phyloP scores from a whole-genome alignment of 305 asterid species.

The Fraxinus latifolia region DNA sequence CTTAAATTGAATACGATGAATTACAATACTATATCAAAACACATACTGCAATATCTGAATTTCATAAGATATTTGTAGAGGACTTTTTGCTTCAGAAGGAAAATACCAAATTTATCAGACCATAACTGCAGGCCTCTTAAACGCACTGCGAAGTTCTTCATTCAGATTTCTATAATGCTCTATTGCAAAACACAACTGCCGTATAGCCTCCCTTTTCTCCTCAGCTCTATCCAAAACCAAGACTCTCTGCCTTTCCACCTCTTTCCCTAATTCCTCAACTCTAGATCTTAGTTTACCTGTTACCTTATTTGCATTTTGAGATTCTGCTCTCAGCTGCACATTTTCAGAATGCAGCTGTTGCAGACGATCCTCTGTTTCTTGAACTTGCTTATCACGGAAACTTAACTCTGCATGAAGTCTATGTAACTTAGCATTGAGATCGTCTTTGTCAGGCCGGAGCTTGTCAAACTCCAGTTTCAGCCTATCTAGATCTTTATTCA shows the following conservation, averaged over 20 bases:
- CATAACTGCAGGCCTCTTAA: conserved; percentile 23
- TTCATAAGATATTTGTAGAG: neutral
- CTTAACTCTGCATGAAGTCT: conserved; percentile 36
- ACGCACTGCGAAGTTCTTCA: conserved; percentile 43
- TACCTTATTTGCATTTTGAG: conserved; percentile 30
- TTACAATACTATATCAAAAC: conserved; percentile 8
- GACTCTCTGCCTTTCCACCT: conserved; percentile 46
- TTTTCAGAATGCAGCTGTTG: conserved; percentile 38
- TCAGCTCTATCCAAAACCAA: conserved; percentile 57
- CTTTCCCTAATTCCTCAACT: conserved; percentile 48
- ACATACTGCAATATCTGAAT: neutral
- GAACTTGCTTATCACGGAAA: conserved; percentile 32
- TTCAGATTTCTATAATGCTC: conserved; percentile 66
- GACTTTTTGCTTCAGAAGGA: neutral
- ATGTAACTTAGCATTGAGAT: conserved; percentile 36
- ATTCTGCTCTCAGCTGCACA: conserved; percentile 25
- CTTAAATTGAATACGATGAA: neutral
- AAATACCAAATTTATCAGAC: conserved; percentile 6
- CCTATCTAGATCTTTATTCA: conserved; percentile 42
- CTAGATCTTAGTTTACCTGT: conserved; percentile 36
- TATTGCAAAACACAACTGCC: conserved; percentile 73
- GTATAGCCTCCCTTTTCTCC: conserved; percentile 83
- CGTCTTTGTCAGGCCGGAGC: conserved; percentile 57
- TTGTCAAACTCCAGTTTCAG: conserved; percentile 46
- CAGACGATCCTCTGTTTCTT: conserved; percentile 33